Base-by-base conservation (phyloP, 345 rosid species). In the Euphorbia peplus region DNA sequence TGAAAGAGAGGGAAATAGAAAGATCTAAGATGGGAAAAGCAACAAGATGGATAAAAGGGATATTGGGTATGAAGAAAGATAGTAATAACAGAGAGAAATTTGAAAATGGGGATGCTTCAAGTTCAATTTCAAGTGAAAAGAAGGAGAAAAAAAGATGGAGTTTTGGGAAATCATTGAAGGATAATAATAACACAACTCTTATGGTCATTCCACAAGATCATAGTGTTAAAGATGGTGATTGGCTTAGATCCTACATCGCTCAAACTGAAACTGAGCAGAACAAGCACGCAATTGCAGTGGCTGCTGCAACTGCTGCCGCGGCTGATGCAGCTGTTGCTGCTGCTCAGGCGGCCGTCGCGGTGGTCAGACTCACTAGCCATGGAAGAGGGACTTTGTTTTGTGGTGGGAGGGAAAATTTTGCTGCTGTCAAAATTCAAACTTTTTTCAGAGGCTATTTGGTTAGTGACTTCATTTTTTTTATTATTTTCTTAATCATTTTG, bases 11-110 rank as follows among this genome's bases (percentile, higher is more conserved):
- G n/a, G n/a, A n/a, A 32, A 55, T 2, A 39, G 11, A 56, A 66
- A 55, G 51, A 32, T 68, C 39, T 39, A 53, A 76, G 52, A 90
- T 92, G 97, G 97, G 91, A 0, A 86, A 76, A 77, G 88, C 84
- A 50, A 29, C 82, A 4, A 87, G 83, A 76, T 92, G 98, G 96
- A 65, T 88, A n/a, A 92, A 83, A 76, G 79, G 91, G 16, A 39
- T 90, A 24, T 78, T 92, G 56, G 86, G 97, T 4, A 78, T 76
- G 73, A 90, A 83, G 77, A 87, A 82, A 69, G 85, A 69, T 51
- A 4, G 7, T 4, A 87, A 73, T 39, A 71, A 61, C 58, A 58
- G 37, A 54, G 76, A 29, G 14, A 39, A 37, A 16, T n/a, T n/a
- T n/a, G 77, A 73, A 11, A 67, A 69, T 66, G 71, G 70, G 18